phyloP scores from a whole-genome alignment of 139 green algal species.

The Picochlorum sp. region DNA sequence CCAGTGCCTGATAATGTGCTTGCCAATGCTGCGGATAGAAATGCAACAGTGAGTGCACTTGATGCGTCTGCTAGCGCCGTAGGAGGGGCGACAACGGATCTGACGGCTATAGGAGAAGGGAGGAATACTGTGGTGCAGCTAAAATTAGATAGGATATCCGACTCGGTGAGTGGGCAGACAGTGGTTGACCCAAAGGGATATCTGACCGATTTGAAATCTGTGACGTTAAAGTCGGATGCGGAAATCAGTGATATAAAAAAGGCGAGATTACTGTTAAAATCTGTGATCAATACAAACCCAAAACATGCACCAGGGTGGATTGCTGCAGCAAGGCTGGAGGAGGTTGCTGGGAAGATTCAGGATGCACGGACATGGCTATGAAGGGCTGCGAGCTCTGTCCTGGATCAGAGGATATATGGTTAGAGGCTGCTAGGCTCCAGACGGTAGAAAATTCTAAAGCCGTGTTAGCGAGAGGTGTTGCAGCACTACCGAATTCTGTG shows the following conservation, averaged over 20 bases:
- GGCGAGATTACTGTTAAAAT: conserved; percentile 90
- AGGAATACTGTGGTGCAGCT: conserved; percentile 74
- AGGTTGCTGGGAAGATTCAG: conserved; percentile 56
- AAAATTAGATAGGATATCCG: conserved; percentile 90
- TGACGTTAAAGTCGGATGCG: conserved; percentile 62
- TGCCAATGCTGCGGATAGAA: conserved; percentile 53
- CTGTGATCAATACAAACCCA: conserved; percentile 92
- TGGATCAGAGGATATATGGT: conserved; percentile 93
- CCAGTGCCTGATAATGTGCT: conserved; percentile 90
- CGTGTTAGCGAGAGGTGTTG: conserved; percentile 82
- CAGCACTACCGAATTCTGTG: conserved; percentile 60
- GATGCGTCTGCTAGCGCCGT: conserved; percentile 33
- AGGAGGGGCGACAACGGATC: conserved; percentile 63
- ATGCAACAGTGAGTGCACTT: conserved; percentile 40
- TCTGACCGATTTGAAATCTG: conserved; percentile 87
- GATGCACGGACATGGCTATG: conserved; percentile 48
- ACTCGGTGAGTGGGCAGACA: conserved; percentile 87
- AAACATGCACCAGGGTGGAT: conserved; percentile 95
- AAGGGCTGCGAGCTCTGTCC: conserved; percentile 91
- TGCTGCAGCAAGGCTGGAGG: conserved; percentile 81
- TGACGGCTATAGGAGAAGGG: conserved; percentile 84
- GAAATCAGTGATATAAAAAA: conserved; percentile 99
- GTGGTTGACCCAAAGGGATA: conserved; percentile 98
- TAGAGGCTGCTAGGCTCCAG: conserved; percentile 88
- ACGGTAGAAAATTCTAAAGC: conserved; percentile 65